Evolutionary conservation across 768 basidiomycete genomes (phyloP).

Genomic region (Pleurotus eryngii): DNA sequence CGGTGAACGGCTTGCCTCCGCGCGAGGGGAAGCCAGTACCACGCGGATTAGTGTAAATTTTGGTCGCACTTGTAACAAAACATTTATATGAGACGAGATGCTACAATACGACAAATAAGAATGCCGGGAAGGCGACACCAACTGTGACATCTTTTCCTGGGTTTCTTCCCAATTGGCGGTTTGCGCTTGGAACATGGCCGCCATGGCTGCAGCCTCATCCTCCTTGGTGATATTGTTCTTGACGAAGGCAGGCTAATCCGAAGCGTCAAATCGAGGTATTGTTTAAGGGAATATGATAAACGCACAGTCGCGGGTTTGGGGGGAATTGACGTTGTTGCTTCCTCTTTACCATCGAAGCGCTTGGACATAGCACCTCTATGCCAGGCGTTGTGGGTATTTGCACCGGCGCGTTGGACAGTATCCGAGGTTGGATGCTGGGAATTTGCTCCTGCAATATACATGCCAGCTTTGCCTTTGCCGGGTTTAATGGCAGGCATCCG

Average conservation of each 20-base stretch:
- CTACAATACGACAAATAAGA: constrained; percentile 57
- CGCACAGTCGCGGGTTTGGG: constrained; percentile 30
- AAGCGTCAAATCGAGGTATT: constrained; percentile 10
- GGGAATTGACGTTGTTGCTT: constrained; percentile 29
- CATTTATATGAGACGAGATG: constrained; percentile 67
- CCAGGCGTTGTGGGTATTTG: constrained; percentile 44
- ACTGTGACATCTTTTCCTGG: constrained; percentile 99
- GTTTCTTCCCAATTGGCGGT: constrained; percentile 97
- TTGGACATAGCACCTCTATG: constrained; percentile 79
- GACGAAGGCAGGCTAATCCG: constrained; percentile 27
- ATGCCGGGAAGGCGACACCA: constrained; percentile 59
- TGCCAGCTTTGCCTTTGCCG: constrained; percentile 78
- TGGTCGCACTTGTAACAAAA: constrained; percentile 57
- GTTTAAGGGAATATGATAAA: background rate
- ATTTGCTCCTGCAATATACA: constrained; percentile 60
- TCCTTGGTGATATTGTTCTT: constrained; percentile 49
- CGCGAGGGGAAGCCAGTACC: constrained; percentile 62
- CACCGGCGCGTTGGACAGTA: constrained; percentile 29
- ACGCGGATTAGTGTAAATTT: constrained; percentile 63
- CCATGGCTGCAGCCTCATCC: constrained; percentile 94
- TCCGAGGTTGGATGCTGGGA: constrained; percentile 47
- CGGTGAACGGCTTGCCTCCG: constrained; percentile 54
- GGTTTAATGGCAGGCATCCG: constrained; percentile 80
- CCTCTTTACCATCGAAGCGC: constrained; percentile 87
- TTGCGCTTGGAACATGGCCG: constrained; percentile 97